These are phyloP conservation scores for Lactuca sativa DNA, from an alignment of 129 eudicot genomes.

Conservation along the genomic window DNA sequence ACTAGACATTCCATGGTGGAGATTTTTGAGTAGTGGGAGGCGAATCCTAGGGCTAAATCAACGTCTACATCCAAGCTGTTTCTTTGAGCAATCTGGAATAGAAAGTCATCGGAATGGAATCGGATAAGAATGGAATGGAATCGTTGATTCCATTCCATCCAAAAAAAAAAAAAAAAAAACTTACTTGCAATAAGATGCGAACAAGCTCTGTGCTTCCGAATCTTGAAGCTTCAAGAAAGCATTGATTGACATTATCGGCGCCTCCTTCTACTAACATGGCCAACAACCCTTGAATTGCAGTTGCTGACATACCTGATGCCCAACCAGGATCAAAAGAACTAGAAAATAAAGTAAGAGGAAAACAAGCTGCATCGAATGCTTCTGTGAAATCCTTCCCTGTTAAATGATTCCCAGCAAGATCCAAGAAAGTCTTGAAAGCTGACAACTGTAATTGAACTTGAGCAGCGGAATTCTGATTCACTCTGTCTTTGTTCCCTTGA, in stretches of 20 bases:
- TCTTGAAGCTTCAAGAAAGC: constrained; percentile 96
- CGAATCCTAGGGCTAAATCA: constrained; percentile 94
- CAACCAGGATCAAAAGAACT: constrained; percentile 96
- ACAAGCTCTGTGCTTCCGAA: constrained; percentile 99
- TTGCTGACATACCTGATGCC: constrained; percentile 95
- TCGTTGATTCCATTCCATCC: no score
- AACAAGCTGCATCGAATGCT: constrained; percentile 98
- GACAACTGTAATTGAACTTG: constrained; percentile 83
- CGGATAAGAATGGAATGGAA: no score
- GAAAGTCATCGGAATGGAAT: constrained; percentile 1
- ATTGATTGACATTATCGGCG: constrained; percentile 95
- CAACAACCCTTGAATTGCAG: constrained; percentile 90
- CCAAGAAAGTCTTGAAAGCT: constrained; percentile 87
- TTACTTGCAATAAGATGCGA: constrained; percentile 93
- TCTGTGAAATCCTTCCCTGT: constrained; percentile 94
- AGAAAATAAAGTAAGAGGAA: constrained; percentile 94
- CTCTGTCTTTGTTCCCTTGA: constrained; percentile 69
- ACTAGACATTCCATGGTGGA: constrained; percentile 95
- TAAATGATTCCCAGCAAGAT: constrained; percentile 83
- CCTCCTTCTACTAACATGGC: constrained; percentile 96
- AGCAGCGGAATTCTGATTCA: constrained; percentile 70
- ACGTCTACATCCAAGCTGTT: constrained; percentile 97
- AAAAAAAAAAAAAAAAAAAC: neutral
- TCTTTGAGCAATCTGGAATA: constrained; percentile 79
- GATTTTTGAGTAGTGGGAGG: constrained; percentile 90